Conservation (phyloP, 2,329 filamentous ascomycete genomes). For the Didymellaceae sp. region DNA sequence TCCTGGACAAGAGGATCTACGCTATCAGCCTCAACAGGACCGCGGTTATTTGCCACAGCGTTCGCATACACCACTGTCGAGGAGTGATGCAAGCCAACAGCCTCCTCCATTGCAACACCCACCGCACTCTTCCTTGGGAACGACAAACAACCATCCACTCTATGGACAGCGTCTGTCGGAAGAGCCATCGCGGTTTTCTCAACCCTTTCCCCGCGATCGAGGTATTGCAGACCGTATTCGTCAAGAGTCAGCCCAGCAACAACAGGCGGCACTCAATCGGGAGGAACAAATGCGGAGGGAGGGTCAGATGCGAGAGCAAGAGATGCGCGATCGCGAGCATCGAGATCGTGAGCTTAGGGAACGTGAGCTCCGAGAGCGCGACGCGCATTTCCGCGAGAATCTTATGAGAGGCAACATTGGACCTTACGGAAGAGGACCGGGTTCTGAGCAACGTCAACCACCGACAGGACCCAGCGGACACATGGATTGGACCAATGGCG, state of each 20-base stretch:
- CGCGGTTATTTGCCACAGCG: slow-evolving; percentile 38
- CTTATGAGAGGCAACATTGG: slow-evolving; percentile 28
- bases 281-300: slow-evolving; percentile 35
- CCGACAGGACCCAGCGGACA: slow-evolving; percentile 17
- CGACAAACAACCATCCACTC: slow-evolving; percentile 33
- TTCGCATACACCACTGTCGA: slow-evolving; percentile 44
- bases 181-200: slow-evolving; percentile 34
- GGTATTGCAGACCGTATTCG: slow-evolving; percentile 39
- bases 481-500: slow-evolving; percentile 32
- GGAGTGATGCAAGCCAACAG: slow-evolving; percentile 37
- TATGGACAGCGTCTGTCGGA: slow-evolving; percentile 39
- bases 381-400: slow-evolving; percentile 29
- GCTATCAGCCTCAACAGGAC: slow-evolving; percentile 37
- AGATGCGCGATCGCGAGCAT: slow-evolving; percentile 24
- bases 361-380: slow-evolving; percentile 29
- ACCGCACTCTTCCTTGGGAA: slow-evolving; percentile 39
- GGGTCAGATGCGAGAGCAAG: slow-evolving; percentile 28
- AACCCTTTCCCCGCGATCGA: slow-evolving; percentile 32
- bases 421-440: slow-evolving; percentile 22
- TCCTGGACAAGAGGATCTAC: slow-evolving; percentile 36
- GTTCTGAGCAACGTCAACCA: slow-evolving; percentile 22
- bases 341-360: slow-evolving; percentile 29
- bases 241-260: slow-evolving; percentile 40
- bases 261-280: slow-evolving; percentile 29
- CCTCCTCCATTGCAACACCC: slow-evolving; percentile 41